Evolutionary conservation across 441 rosid genomes (phyloP).

Genomic region (Jatropha multifida): DNA sequence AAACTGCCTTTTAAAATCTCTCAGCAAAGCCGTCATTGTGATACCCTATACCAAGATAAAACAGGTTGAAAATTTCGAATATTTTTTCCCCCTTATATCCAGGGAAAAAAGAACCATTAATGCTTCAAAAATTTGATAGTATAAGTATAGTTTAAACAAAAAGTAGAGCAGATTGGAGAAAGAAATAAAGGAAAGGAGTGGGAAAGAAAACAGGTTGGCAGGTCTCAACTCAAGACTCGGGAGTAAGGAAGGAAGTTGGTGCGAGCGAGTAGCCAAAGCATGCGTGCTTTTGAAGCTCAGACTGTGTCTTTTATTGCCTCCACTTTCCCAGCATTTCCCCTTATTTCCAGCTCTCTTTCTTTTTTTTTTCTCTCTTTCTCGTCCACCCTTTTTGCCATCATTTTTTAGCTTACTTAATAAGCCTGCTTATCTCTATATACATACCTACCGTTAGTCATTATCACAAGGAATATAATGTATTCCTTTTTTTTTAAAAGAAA

Average conservation of each 20-base stretch:
- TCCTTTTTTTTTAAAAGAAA: too few relatives aligned
- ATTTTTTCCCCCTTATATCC: neutral
- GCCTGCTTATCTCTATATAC: neutral
- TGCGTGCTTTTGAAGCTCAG: conserved; percentile 43
- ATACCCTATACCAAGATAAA: too few relatives aligned
- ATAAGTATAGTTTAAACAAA: neutral
- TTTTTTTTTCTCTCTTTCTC: neutral
- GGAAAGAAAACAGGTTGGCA: conserved; percentile 34
- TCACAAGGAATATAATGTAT: too few relatives aligned
- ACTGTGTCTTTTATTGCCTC: conserved; percentile 47
- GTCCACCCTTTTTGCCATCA: neutral
- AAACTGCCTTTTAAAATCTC: too few relatives aligned
- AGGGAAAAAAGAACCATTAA: neutral
- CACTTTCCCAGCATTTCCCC: conserved; percentile 52
- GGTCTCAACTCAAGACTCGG: conserved; percentile 19
- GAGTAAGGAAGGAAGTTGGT: conserved; percentile 30
- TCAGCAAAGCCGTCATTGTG: too few relatives aligned
- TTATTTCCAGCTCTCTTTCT: conserved; percentile 27
- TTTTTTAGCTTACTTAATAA: neutral
- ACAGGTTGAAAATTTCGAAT: too few relatives aligned
- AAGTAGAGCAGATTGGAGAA: neutral
- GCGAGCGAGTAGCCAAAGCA: conserved; percentile 28
- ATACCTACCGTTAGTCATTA: too few relatives aligned
- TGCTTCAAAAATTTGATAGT: neutral
- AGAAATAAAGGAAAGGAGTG: neutral